Percentiles rank a stretch among this genome's conserved stretches.
Evolutionary conservation across 495 filamentous ascomycete species (phyloP).

Genomic region (Penicillium pulvis): DNA sequence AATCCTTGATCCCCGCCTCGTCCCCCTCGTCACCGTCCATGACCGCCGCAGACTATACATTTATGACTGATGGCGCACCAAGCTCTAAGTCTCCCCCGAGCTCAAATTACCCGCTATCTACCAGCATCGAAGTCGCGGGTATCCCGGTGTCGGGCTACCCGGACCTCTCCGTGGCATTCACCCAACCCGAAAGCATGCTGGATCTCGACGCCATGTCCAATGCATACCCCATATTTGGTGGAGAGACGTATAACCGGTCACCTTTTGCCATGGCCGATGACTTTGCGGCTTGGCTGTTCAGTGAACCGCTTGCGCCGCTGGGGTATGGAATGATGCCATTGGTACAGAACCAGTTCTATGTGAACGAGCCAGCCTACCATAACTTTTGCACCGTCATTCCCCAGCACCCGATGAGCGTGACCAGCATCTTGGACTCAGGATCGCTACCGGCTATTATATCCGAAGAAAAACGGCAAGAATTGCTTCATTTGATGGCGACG

Average conservation of each 20-base stretch:
- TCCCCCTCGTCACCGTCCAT: conserved; percentile 27
- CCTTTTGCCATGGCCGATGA: conserved; percentile 90
- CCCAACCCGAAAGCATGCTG: conserved; percentile 24
- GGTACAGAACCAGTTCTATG: conserved; percentile 41
- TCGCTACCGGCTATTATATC: conserved; percentile 79
- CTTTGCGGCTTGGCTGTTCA: conserved; percentile 90
- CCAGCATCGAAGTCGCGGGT: conserved; percentile 26
- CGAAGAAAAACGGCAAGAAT: conserved; percentile 80
- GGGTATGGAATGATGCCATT: conserved; percentile 43
- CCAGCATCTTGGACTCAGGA: conserved; percentile 81
- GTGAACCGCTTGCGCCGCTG: conserved; percentile 53
- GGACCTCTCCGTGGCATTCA: conserved; percentile 24
- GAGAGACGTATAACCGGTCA: conserved; percentile 78
- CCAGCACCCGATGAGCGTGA: conserved; percentile 86
- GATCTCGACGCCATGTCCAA: conserved; percentile 68
- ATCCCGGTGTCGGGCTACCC: conserved; percentile 30
- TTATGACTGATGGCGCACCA: conserved; percentile 19
- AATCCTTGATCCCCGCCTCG: conserved; percentile 21
- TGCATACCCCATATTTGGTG: conserved; percentile 82
- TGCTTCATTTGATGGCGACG: conserved; percentile 82
- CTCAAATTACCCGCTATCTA: conserved; percentile 31
- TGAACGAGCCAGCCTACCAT: conserved; percentile 43
- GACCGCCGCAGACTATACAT: conserved; percentile 23
- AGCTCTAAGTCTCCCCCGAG: conserved; percentile 22
- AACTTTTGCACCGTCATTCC: conserved; percentile 42